These are phyloP conservation scores for Myxozyma udenii DNA, from an alignment of 805 yeast genomes.

Conservation along the genomic window DNA sequence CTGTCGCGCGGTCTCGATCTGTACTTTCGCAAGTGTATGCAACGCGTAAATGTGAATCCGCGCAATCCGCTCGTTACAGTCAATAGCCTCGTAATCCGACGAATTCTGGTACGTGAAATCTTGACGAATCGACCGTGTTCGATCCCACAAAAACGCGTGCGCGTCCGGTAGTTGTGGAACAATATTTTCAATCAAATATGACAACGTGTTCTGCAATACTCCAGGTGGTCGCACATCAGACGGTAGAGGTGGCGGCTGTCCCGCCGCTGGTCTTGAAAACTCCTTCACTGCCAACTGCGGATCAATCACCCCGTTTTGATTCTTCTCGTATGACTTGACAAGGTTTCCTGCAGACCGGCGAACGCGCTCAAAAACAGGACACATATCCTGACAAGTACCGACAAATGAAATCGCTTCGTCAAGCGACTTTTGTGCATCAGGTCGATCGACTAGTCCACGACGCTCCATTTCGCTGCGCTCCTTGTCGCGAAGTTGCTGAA, in stretches of 20 bases:
- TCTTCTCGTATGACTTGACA: conserved; percentile 73
- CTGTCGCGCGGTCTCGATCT: conserved; percentile 78
- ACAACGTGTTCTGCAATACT: conserved; percentile 58
- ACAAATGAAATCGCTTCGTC: conserved; percentile 82
- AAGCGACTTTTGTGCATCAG: conserved; percentile 75
- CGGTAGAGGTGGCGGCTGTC: conserved; percentile 96
- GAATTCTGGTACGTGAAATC: conserved; percentile 95
- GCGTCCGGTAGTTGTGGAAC: conserved; percentile 71
- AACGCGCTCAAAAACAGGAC: conserved; percentile 89
- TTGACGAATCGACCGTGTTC: conserved; percentile 94
- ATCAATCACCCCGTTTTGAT: conserved; percentile 59
- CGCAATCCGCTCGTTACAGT: conserved; percentile 87
- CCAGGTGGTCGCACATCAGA: conserved; percentile 95
- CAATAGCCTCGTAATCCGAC: conserved; percentile 88
- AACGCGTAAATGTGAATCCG: conserved; percentile 78
- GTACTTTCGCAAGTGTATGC: conserved; percentile 78
- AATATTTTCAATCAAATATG: conserved; percentile 64
- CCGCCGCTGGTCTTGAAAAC: conserved; percentile 95
- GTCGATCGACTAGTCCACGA: conserved; percentile 77
- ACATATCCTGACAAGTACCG: conserved; percentile 92
- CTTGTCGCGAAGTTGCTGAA: conserved; percentile 26
- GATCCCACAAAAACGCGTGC: conserved; percentile 92
- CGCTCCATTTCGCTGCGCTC: conserved; percentile 32
- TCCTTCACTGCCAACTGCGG: conserved; percentile 73
- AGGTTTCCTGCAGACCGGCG: conserved; percentile 84